Base-by-base conservation (phyloP, 2,329 filamentous ascomycete genomes). In the Massarina eburnea region DNA sequence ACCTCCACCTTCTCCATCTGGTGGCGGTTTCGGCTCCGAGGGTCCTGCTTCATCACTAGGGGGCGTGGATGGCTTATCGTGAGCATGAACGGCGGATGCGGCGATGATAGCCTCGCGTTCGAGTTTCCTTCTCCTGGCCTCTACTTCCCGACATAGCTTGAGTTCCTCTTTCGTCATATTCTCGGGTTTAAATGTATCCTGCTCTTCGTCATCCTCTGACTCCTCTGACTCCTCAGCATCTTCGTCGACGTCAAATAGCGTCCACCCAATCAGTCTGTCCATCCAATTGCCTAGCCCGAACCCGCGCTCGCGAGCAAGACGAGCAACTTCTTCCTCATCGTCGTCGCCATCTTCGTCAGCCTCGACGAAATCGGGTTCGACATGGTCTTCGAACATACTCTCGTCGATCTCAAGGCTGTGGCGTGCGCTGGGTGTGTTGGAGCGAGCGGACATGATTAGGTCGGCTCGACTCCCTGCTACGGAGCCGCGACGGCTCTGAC, bases 211-310 rank as follows among this genome's bases (percentile, higher is more conserved):
- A n/a, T 62, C 57, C 1, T 53, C 59, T 7, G 67, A 64, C 3
- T 62, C 62, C 0, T 64, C 59, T 6, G 57, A 68, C 32, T 63
- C 66, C 30, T 73, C 73, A n/a, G 60, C 67, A 26, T 80, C 76
- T 39, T 78, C 76, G 8, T 80, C 77, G 1, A 78, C 74, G 2
- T 73, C 73, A 53, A 83, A 83, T 32, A 82, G 52, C 9, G 75
- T 76, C 75, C 80, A 82, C 24, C 80, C 79, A 46, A 84, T 79
- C 27, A 84, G 57, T 19, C 75, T 69, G 52, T 84, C 81, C 55
- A 84, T 72, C 74, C 80, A 78, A 8, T 73, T 68, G 0, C 81
- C 81, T 4, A 84, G 62, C 0, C 80, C 79, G 48, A 79, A 81
- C 1, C 76, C 76, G n/a, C 72, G 68, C 52, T 77, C 73, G 19